Conservation (phyloP, 345 rosid species). For the Pugionium cornutum region DNA sequence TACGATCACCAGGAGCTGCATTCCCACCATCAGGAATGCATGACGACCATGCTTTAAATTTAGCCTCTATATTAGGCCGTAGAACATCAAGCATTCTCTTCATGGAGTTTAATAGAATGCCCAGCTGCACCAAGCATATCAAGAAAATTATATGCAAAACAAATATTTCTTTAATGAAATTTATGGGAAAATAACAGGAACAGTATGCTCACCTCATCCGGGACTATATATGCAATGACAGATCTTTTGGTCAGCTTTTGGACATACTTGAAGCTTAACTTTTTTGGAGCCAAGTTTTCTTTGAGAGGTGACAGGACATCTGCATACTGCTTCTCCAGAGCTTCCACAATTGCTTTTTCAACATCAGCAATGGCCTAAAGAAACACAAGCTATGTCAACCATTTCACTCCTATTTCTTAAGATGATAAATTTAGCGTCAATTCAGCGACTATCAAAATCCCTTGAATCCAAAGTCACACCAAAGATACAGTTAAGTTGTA, state of each 20-base stretch:
- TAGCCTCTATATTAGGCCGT: slow-evolving; percentile 76
- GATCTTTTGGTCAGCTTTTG: slow-evolving; percentile 85
- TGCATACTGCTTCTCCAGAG: slow-evolving; percentile 94
- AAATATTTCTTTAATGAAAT: not conserved
- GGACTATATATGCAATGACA: slow-evolving; percentile 67
- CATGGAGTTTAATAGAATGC: slow-evolving; percentile 86
- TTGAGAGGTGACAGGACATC: slow-evolving; percentile 87
- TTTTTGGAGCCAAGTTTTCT: slow-evolving; percentile 87
- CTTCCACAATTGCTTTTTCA: slow-evolving; percentile 88
- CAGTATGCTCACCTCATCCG: slow-evolving; percentile 70
- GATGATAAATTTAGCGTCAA: not conserved
- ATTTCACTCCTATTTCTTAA: slow-evolving; percentile 8
- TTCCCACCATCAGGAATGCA: slow-evolving; percentile 88
- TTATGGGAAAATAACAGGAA: not conserved
- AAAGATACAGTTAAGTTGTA: not conserved
- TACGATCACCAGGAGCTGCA: slow-evolving; percentile 83
- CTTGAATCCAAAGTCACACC: slow-evolving; percentile 2
- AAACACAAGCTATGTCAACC: slow-evolving; percentile 21
- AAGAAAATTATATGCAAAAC: slow-evolving; percentile 26
- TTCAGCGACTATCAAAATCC: not conserved
- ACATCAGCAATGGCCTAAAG: slow-evolving; percentile 90
- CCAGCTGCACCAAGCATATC: slow-evolving; percentile 55
- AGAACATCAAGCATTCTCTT: slow-evolving; percentile 90
- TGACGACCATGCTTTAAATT: slow-evolving; percentile 89
- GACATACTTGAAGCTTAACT: slow-evolving; percentile 87